These are phyloP conservation scores for Saccharomycopsis lassenensis DNA, from an alignment of 805 yeast species.

Conservation along the genomic window DNA sequence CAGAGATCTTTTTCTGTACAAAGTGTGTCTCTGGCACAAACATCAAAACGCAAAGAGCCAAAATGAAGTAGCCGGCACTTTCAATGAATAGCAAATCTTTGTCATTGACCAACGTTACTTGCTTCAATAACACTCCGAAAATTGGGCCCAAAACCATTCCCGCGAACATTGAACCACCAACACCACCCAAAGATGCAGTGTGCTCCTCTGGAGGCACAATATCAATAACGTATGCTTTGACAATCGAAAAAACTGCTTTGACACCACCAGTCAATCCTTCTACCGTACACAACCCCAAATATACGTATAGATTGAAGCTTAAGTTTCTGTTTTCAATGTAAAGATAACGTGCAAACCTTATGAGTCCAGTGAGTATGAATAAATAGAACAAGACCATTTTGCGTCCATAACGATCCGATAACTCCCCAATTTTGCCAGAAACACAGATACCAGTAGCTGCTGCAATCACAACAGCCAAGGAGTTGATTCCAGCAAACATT, in stretches of 20 bases:
- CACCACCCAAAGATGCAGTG: conserved; percentile 45
- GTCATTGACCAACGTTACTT: conserved; percentile 22
- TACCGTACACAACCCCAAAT: conserved; percentile 22
- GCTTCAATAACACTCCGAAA: conserved; percentile 38
- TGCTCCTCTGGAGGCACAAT: conserved; percentile 53
- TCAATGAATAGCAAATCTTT: conserved; percentile 26
- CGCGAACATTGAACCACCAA: conserved; percentile 46
- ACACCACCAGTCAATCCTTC: conserved; percentile 54
- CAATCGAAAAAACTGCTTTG: conserved; percentile 41
- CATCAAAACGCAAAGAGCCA: conserved; percentile 27
- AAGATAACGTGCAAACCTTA: conserved; percentile 20
- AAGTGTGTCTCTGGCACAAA: conserved; percentile 45
- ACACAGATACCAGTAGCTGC: conserved; percentile 40
- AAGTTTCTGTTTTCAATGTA: conserved; percentile 16
- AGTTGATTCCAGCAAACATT: conserved; percentile 37
- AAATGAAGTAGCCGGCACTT: conserved; percentile 23
- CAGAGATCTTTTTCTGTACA: conserved; percentile 2
- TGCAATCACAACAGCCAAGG: conserved; percentile 29
- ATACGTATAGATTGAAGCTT: not conserved
- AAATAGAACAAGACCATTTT: conserved; percentile 34
- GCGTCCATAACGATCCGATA: conserved; percentile 58
- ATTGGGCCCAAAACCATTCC: conserved; percentile 61
- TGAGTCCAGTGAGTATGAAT: conserved; percentile 21
- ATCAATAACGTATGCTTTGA: conserved; percentile 66
- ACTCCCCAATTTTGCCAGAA: conserved; percentile 51